Percentiles rank a stretch among this genome's conserved stretches.
These are phyloP conservation scores for Phytopythium ostracodes DNA, from an alignment of 352 stramenopile species.

Conservation along the genomic window DNA sequence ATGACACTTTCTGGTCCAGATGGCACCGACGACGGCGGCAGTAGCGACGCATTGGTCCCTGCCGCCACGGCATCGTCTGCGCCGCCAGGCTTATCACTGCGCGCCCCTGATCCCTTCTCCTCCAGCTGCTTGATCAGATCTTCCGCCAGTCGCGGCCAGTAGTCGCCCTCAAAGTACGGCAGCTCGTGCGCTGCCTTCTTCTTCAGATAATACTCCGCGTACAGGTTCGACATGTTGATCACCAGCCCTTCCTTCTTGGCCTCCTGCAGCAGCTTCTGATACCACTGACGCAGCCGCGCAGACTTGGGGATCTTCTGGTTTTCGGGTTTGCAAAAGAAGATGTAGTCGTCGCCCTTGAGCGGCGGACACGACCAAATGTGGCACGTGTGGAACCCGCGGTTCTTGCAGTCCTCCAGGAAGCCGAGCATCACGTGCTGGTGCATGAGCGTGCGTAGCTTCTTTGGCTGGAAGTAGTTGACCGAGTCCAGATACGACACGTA, in stretches of 20 bases:
- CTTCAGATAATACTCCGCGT: constrained; percentile 86
- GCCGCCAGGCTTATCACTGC: constrained; percentile 18
- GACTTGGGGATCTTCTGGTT: constrained; percentile 90
- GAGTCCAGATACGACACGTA: constrained; percentile 90
- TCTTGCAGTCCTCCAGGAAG: constrained; percentile 85
- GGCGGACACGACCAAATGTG: constrained; percentile 91
- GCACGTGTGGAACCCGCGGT: constrained; percentile 82
- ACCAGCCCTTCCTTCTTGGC: constrained; percentile 81
- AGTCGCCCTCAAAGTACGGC: constrained; percentile 99
- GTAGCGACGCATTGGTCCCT: neutral
- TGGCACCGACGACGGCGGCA: constrained; percentile 4
- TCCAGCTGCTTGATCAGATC: constrained; percentile 99
- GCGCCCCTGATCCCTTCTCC: constrained; percentile 74
- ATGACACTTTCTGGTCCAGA: constrained; percentile 11
- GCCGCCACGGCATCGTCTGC: constrained; percentile 12
- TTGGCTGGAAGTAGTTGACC: constrained; percentile 88
- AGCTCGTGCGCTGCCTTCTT: constrained; percentile 87
- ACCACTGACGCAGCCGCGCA: constrained; percentile 81
- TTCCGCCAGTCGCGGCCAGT: constrained; percentile 97
- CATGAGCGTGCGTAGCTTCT: constrained; percentile 85
- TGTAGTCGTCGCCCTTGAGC: constrained; percentile 86
- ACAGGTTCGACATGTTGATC: constrained; percentile 80
- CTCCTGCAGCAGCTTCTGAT: constrained; percentile 77
- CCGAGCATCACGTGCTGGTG: constrained; percentile 88
- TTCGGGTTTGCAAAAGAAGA: constrained; percentile 89